These are phyloP conservation scores for Paecilomyces fulvus DNA, from an alignment of 2,329 filamentous ascomycete genomes.

Conservation along the genomic window DNA sequence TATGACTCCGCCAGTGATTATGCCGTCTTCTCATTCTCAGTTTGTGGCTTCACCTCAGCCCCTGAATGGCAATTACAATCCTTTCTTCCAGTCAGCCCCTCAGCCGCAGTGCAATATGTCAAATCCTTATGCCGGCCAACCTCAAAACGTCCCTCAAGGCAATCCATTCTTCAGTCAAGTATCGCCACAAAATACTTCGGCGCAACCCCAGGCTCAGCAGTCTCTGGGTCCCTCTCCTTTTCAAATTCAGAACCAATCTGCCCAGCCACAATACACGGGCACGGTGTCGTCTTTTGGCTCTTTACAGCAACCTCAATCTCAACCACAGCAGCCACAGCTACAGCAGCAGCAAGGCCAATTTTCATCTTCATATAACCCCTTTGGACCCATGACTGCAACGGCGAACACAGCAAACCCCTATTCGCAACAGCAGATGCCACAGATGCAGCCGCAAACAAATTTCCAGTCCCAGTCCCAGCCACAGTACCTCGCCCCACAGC, in stretches of 20 bases:
- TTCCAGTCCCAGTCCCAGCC: constrained; percentile 15
- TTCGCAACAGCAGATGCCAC: constrained; percentile 16
- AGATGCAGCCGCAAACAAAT: constrained; percentile 13
- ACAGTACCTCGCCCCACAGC: constrained; percentile 30
- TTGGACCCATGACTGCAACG: constrained; percentile 20
- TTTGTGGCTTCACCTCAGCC: constrained; percentile 28
- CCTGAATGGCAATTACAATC: constrained; percentile 30
- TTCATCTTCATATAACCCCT: constrained; percentile 24
- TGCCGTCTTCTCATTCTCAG: constrained; percentile 24
- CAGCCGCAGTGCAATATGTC: constrained; percentile 15
- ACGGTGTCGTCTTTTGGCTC: constrained; percentile 30
- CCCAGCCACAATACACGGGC: constrained; percentile 27
- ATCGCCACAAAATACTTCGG: constrained; percentile 13
- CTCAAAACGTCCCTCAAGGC: constrained; percentile 15
- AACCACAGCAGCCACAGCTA: constrained; percentile 14
- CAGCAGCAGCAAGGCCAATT: constrained; percentile 6
- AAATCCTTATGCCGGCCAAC: constrained; percentile 16
- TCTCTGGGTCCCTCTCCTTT: constrained; percentile 4
- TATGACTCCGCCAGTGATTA: constrained; percentile 35
- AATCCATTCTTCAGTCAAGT: constrained; percentile 30
- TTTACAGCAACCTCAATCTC: constrained; percentile 20
- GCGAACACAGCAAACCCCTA: constrained; percentile 15
- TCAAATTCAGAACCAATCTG: neutral
- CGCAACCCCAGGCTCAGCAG: constrained; percentile 13
- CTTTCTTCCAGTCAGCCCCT: constrained; percentile 33